Percentiles rank a stretch among this genome's conserved stretches.
Evolutionary conservation across 1,284 basidiomycete species (phyloP).

Genomic region (Irpex sp.): DNA sequence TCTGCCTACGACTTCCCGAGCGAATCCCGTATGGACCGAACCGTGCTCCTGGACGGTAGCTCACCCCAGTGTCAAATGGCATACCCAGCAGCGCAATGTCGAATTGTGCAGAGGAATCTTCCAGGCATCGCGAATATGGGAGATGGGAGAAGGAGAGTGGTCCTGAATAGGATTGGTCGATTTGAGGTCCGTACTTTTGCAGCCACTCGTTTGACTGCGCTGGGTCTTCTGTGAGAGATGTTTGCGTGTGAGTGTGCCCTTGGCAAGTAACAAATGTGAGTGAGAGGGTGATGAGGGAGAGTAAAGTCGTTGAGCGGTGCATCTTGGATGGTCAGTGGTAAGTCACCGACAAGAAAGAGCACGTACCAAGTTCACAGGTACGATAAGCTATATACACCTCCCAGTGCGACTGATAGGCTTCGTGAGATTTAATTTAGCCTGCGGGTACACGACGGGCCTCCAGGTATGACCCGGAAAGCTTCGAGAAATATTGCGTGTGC

Average conservation of each 20-base stretch:
- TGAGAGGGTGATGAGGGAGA: not conserved
- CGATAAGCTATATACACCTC: not conserved
- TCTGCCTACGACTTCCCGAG: conserved; percentile 69
- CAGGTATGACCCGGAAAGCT: not conserved
- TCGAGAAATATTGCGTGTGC: not conserved
- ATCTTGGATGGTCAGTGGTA: not conserved
- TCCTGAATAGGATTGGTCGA: conserved; percentile 67
- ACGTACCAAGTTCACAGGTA: too few species aligned
- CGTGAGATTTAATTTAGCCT: not conserved
- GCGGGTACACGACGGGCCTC: not conserved
- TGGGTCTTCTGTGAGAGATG: conserved; percentile 8
- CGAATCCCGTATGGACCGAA: conserved; percentile 83
- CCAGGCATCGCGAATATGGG: conserved; percentile 67
- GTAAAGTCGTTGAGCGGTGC: not conserved
- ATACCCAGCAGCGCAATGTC: conserved; percentile 79
- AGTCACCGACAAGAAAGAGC: not conserved
- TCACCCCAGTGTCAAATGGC: conserved; percentile 76
- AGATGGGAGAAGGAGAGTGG: conserved; percentile 73
- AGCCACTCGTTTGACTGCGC: conserved; percentile 37
- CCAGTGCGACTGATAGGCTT: not conserved
- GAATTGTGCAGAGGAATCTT: conserved; percentile 50
- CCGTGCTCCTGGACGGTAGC: conserved; percentile 71
- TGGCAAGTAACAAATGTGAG: not conserved
- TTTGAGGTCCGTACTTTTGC: conserved; percentile 69
- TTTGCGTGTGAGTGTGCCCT: conserved; percentile 6